Base-by-base conservation (phyloP, 1,284 basidiomycete genomes). In the Afroboletus lepidellus region DNA sequence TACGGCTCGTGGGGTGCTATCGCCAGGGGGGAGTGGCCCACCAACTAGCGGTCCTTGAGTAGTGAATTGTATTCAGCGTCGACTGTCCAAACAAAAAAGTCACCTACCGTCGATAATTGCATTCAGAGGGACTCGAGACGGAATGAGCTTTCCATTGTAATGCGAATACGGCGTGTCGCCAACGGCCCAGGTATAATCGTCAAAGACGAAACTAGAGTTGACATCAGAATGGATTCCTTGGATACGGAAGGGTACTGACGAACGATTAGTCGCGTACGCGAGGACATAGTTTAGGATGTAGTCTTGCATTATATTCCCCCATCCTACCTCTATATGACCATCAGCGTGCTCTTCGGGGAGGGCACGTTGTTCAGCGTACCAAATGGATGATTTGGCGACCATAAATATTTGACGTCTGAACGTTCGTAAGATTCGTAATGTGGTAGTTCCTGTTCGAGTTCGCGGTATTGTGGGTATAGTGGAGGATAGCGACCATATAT, bases 251-350 rank as follows among this genome's bases (percentile, higher is more conserved):
- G 21, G 16, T 30, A 66, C 73, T 57, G 27, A 75, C 71, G 70
- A 66, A 50, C 69, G 62, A 47, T 67, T 65, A 15, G 61, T 57
- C 8, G 58, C 54, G 34, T 74, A 67, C 4, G 69, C 70, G n/a
- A 75, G 59, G 53, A 42, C 59, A 59, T 57, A 65, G 24, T 27
- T 71, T 58, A 75, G 58, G 24, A 73, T 59, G 50, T 70, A 60
- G 47, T 77, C 74, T 53, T 75, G 73, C 68, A 77, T 71, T 9
- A 73, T 60, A 48, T 75, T 77, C 5, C 68, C 74, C 73, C 70
- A 76, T 9, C 70, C 73, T n/a, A 70, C 67, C 24, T 15, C 61
- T 67, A 5, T 16, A 16, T 2, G 38, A 46, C 20, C 8, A 24
- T 62, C n/a, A 62, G 48, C 32, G 5, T 43, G 29, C 23, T 33